A percentile compares a stretch with the other conserved stretches of the same genome.
Conservation (phyloP, 805 yeast species). For the Metschnikowia borealis region DNA sequence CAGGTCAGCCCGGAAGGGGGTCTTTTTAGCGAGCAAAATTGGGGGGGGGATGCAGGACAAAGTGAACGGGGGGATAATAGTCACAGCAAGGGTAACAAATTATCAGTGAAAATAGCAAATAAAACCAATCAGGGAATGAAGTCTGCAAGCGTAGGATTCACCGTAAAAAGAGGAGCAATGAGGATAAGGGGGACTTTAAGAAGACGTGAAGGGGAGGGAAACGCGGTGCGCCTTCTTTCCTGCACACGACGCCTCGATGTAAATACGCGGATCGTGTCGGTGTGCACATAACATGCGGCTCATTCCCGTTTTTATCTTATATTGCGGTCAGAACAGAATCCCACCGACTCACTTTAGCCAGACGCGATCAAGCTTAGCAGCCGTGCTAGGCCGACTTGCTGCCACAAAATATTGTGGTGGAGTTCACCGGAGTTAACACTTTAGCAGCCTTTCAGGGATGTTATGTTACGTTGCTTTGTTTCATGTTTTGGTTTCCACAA, state of each 20-base stretch:
- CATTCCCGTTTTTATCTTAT: background rate
- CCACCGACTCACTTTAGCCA: too few species aligned
- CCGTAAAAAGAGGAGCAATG: conserved; percentile 4
- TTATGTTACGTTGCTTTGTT: too few species aligned
- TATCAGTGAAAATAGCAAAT: background rate
- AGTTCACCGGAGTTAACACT: too few species aligned
- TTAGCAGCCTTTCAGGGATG: too few species aligned
- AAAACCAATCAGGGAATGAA: background rate
- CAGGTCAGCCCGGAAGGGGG: background rate
- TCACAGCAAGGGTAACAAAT: background rate
- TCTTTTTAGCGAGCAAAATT: background rate
- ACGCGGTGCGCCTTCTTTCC: conserved; percentile 9
- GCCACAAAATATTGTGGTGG: too few species aligned
- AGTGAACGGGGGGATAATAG: background rate
- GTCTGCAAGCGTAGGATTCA: background rate
- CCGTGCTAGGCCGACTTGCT: background rate
- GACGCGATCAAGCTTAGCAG: background rate
- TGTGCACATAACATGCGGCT: conserved; percentile 6
- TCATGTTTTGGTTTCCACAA: too few species aligned
- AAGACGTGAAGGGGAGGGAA: conserved; percentile 8
- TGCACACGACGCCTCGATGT: conserved; percentile 4
- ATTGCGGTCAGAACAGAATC: background rate
- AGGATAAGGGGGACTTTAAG: conserved; percentile 9
- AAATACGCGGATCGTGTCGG: conserved; percentile 13
- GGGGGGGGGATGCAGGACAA: background rate